Conservation (phyloP, 2,329 filamentous ascomycete species). For the Xenoacremonium recifei region DNA sequence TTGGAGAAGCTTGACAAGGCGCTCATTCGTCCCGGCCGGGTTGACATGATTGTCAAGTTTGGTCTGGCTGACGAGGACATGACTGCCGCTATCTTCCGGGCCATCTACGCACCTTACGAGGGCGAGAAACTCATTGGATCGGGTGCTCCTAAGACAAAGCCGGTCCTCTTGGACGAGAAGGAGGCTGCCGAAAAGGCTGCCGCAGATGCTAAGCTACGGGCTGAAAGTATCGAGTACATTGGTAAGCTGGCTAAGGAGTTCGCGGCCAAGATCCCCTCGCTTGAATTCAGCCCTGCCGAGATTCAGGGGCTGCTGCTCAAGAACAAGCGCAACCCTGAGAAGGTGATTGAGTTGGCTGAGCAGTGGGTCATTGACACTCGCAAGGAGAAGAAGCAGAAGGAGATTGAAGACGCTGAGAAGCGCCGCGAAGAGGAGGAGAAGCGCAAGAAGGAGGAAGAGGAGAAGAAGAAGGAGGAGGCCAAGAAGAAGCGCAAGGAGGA, state of each 20-base stretch:
- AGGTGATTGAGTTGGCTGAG: slow-evolving; percentile 45
- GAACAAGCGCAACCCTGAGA: slow-evolving; percentile 51
- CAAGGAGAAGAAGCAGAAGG: slow-evolving; percentile 47
- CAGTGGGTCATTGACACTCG: slow-evolving; percentile 50
- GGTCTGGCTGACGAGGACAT: slow-evolving; percentile 52
- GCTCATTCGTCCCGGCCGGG: slow-evolving; percentile 59
- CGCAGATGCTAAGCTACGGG: slow-evolving; percentile 30
- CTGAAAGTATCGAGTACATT: slow-evolving; percentile 40
- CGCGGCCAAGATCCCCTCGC: slow-evolving; percentile 47
- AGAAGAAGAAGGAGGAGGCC: slow-evolving; percentile 29
- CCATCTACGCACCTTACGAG: slow-evolving; percentile 56
- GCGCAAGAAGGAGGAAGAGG: slow-evolving; percentile 32
- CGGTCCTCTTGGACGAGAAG: slow-evolving; percentile 14
- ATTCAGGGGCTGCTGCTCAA: slow-evolving; percentile 58
- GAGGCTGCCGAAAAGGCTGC: slow-evolving; percentile 28
- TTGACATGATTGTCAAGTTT: slow-evolving; percentile 60
- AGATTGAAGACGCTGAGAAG: slow-evolving; percentile 42
- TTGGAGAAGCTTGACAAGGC: slow-evolving; percentile 61
- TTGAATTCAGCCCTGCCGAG: slow-evolving; percentile 60
- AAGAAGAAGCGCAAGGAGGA: slow-evolving; percentile 28
- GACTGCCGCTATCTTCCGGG: slow-evolving; percentile 53
- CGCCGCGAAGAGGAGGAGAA: slow-evolving; percentile 37
- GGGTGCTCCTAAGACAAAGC: slow-evolving; percentile 8
- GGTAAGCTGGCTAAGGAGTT: slow-evolving; percentile 48
- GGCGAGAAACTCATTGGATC: slow-evolving; percentile 18